A percentile compares a stretch with the other conserved stretches of the same genome.
Conservation (phyloP, 345 rosid species). For the Hypericum perforatum region DNA sequence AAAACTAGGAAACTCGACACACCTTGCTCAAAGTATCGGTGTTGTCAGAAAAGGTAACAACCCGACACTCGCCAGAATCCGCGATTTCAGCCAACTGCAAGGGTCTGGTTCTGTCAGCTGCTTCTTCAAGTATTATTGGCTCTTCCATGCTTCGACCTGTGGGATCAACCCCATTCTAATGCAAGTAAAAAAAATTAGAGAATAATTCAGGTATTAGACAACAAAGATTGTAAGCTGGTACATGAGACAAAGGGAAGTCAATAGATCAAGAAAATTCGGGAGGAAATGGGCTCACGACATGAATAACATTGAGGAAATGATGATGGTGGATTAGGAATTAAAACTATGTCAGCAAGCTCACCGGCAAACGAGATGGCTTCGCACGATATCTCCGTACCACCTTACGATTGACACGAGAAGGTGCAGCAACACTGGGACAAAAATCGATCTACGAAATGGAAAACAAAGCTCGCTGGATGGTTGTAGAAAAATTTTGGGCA, state of each 20-base stretch:
- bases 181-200: conserved; percentile 4
- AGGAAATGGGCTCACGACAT: no score
- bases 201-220: conserved; percentile 2
- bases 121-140: conserved; percentile 61
- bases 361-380: conserved; percentile 55
- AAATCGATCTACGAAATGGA: conserved; percentile 34
- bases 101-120: conserved; percentile 57
- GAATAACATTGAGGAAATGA: no score
- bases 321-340: background rate
- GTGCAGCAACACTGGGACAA: conserved; percentile 44
- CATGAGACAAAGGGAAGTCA: background rate
- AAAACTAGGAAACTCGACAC: conserved; percentile 6
- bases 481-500: conserved; percentile 7
- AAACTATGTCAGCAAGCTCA: conserved; percentile 18
- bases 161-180: conserved; percentile 80
- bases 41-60: conserved; percentile 66
- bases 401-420: conserved; percentile 53
- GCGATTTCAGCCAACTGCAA: conserved; percentile 75
- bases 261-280: no score
- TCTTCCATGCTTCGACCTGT: conserved; percentile 69
- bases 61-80: conserved; percentile 55
- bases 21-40: conserved; percentile 82
- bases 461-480: conserved; percentile 4
- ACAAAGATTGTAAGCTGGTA: background rate
- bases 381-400: conserved; percentile 80